Percentiles rank a stretch among this genome's conserved stretches.
Conservation (phyloP, 192 early-diverging fungal species). For the Backusella australiensis region DNA sequence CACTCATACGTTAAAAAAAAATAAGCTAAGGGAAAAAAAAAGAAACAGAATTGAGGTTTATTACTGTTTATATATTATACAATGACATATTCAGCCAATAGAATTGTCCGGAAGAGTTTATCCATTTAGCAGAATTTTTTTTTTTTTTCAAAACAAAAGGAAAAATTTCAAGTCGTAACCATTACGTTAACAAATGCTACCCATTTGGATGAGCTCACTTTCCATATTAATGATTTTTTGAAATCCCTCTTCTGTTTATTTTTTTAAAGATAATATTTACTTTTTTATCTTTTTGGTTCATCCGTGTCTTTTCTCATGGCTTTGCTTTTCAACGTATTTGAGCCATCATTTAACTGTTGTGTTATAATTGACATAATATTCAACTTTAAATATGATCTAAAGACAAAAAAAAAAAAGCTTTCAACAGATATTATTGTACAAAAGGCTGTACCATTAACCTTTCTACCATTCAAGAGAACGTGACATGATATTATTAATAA, state of each 20-base stretch:
- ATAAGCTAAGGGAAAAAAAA: neutral
- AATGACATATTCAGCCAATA: neutral
- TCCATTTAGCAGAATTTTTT: neutral
- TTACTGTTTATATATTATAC: neutral
- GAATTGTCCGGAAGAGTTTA: neutral
- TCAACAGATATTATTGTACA: too few relatives aligned
- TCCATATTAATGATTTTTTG: neutral
- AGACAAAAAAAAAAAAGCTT: too few relatives aligned
- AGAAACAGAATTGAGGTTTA: neutral
- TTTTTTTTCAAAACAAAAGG: neutral
- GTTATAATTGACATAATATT: too few relatives aligned
- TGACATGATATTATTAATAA: too few relatives aligned
- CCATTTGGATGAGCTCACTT: neutral
- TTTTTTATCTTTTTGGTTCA: neutral
- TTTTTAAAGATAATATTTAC: neutral
- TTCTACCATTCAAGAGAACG: too few relatives aligned
- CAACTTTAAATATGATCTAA: too few relatives aligned
- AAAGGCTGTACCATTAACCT: too few relatives aligned
- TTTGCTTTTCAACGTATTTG: too few relatives aligned
- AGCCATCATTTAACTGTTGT: too few relatives aligned
- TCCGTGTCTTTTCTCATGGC: neutral
- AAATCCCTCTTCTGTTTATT: neutral
- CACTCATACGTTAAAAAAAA: neutral
- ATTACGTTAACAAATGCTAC: neutral
- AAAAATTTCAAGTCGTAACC: neutral